Conservation (phyloP, 371 early-diverging fungal species). For the Zopfochytrium polystomum region DNA sequence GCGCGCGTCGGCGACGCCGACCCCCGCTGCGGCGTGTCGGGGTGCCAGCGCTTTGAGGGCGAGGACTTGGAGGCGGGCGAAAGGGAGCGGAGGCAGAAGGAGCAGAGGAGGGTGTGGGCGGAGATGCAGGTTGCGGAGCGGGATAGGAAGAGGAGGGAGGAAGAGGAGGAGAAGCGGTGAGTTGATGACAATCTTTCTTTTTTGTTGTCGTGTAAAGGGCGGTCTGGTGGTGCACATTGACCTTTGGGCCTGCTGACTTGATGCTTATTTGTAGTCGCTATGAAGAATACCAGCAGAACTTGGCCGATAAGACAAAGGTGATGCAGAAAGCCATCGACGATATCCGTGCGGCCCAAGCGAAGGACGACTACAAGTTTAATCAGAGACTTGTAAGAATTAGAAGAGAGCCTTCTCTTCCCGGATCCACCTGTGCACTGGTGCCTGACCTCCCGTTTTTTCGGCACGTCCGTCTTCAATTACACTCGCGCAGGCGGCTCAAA, state of each 20-base stretch:
- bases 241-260: no score
- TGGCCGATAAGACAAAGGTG: constrained; percentile 31
- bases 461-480: no score
- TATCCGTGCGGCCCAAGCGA: constrained; percentile 30
- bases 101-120: constrained; percentile 49
- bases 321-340: constrained; percentile 34
- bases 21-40: constrained; percentile 35
- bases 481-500: constrained; percentile 34
- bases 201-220: not conserved
- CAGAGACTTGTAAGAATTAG: constrained; percentile 34
- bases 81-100: constrained; percentile 38
- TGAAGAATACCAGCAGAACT: constrained; percentile 39
- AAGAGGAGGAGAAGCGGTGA: constrained; percentile 40
- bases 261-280: constrained; percentile 27
- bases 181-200: not conserved
- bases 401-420: no score
- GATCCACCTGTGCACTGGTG: no score
- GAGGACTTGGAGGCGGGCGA: constrained; percentile 42
- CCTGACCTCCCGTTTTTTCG: no score
- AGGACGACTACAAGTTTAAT: constrained; percentile 38
- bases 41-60: constrained; percentile 51
- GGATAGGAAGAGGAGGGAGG: constrained; percentile 24
- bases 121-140: constrained; percentile 42
- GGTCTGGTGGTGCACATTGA: no score
- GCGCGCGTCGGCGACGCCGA: constrained; percentile 41